Base-by-base conservation (phyloP, 768 basidiomycete species). In the Suillus hirtellus region DNA sequence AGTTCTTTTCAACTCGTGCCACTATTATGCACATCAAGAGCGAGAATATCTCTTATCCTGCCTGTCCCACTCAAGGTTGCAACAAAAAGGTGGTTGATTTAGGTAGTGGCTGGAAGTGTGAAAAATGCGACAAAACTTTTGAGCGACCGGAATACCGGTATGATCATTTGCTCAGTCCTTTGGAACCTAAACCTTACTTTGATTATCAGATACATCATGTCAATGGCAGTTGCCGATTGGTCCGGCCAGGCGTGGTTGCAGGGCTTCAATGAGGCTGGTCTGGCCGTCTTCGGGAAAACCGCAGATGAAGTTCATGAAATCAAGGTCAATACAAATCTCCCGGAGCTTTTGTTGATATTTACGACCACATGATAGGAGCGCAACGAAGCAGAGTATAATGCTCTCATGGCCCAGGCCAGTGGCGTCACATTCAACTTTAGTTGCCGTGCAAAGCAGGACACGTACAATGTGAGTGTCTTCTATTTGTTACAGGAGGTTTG, bases 181-280 rank as follows among this genome's bases (percentile, higher is more conserved):
- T 31, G 19, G 8, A 15, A 15, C 14, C 24, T 15, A 43, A 46
- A 62, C 5, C 46, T 63, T 54, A 63, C 67, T 47, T 53, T 38
- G 1, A 21, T 63, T 35, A 34, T 44, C 63, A 92, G 90, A 60
- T 93, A 91, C 68, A 88, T 96, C 70, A 82, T 99, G 67, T 84
- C 87, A 44, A 81, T 97, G 79, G 92, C 92, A 54, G 89, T 94
- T 2, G 85, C 93, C n/a, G 97, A 99, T 74, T 85, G 88, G 78
- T 92, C 93, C 19, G 89, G 87, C 24, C 93, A 96, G 74, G 84
- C 87, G 19, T 99, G 96, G 96, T 79, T 98, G 52, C 92, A 93
- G 66, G 94, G 92, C 4, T 99, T 99, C 82, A 96, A 99, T 72
- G 96, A 99, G 7, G 86, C 90, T 40, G 97, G 95, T 5, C 75